These are phyloP conservation scores for Penicillium brasilianum DNA, from an alignment of 2,329 filamentous ascomycete genomes.

Conservation along the genomic window DNA sequence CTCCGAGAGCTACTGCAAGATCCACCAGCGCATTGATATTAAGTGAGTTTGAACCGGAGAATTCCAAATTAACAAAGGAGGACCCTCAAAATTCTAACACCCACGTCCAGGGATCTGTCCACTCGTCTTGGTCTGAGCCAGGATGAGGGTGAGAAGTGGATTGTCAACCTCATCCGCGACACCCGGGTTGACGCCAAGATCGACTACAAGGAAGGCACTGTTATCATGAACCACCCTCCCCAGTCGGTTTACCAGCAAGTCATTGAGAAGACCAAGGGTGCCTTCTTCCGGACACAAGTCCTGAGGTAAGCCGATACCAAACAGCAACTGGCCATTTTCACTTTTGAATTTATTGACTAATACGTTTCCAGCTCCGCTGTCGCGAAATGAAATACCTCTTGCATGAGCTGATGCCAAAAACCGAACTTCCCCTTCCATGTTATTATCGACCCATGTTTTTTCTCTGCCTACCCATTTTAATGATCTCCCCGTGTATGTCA, in stretches of 20 bases:
- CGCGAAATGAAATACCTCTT: slow-evolving; percentile 51
- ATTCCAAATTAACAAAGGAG: slow-evolving; percentile 11
- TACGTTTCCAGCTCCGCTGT: slow-evolving; percentile 51
- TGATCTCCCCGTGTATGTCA: slow-evolving; percentile 39
- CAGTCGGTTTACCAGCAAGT: slow-evolving; percentile 99
- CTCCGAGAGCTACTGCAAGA: slow-evolving; percentile 99
- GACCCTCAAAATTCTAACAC: slow-evolving; percentile 20
- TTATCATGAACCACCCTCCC: slow-evolving; percentile 98
- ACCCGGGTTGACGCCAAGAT: slow-evolving; percentile 98
- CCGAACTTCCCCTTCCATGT: slow-evolving; percentile 36
- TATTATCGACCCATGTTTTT: slow-evolving; percentile 38
- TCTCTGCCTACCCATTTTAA: slow-evolving; percentile 39
- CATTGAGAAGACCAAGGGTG: slow-evolving; percentile 98
- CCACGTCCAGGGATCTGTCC: slow-evolving; percentile 72
- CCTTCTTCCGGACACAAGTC: slow-evolving; percentile 97
- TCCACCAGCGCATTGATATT: slow-evolving; percentile 97
- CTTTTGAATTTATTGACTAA: slow-evolving; percentile 12
- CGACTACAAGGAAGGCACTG: slow-evolving; percentile 97
- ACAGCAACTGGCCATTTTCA: background rate
- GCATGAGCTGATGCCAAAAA: slow-evolving; percentile 33
- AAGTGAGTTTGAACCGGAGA: slow-evolving; percentile 58
- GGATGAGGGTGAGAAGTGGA: slow-evolving; percentile 99
- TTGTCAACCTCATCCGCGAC: slow-evolving; percentile 98
- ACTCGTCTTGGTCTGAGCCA: slow-evolving; percentile 87
- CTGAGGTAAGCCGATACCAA: slow-evolving; percentile 59